Evolutionary conservation across 2,329 filamentous ascomycete species (phyloP), one percentile per base, ranked within the genome.

Genomic region (Phaeosphaeria sp.): DNA sequence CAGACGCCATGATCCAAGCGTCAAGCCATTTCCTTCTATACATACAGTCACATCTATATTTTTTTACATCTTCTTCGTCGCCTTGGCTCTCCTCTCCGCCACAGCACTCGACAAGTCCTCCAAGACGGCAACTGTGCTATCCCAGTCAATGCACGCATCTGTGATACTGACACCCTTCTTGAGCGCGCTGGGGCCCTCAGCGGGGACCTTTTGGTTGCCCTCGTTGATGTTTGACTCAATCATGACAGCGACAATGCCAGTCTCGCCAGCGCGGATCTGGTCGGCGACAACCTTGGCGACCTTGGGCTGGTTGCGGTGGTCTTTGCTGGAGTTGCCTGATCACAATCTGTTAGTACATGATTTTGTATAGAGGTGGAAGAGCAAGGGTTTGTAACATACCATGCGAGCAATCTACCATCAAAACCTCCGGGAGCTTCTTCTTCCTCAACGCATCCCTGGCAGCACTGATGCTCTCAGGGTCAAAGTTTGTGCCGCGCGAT

Each of bases 321-420:
- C 89, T 83, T 99, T 99, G 79, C 90, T 92, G 20, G 94, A 98
- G 84, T 99, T 99, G 55, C 95, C 90, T 93, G 17, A 1, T 13
- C 56, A 0, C 15, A 3, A 13, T n/a, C n/a, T 39, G 49, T 76
- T 49, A 72, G 64, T n/a, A n/a, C 55, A 2, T 20, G 22, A 22
- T n/a, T 6, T 27, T 30, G 1, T 15, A 9, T 39, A 22, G 27
- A 15, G 36, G 30, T 36, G 5, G 39, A 41, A 41, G 42, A 23
- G 25, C 9, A 27, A 27, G 25, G 25, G 25, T 27, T 15, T 33
- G 11, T 17, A n/a, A 60, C 86, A 55, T 81, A 92, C 91, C 95
- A 77, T 99, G 95, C 21, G 93, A 97, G 85, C 95, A 99, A 80
- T 99, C 95, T 57, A 99, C 88, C 95, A 99, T 99, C 81, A 99